Evolutionary conservation across 2,329 filamentous ascomycete genomes (phyloP).

Genomic region (Aureobasidium sp.): DNA sequence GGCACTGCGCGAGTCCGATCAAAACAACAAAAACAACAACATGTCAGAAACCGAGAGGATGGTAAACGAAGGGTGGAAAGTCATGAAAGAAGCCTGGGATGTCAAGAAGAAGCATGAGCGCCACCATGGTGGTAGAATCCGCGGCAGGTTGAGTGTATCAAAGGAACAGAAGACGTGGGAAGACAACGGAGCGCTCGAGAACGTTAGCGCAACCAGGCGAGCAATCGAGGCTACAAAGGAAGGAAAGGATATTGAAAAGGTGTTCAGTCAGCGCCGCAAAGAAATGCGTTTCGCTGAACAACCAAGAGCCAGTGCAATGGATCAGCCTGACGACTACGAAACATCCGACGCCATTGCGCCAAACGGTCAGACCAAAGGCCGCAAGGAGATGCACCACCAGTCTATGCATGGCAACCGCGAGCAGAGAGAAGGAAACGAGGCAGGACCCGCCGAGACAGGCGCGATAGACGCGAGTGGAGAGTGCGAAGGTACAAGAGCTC

Average conservation of each 20-base stretch:
- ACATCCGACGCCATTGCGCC: background rate
- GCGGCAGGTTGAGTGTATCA: constrained; percentile 18
- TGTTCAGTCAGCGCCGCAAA: constrained; percentile 21
- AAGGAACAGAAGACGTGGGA: constrained; percentile 23
- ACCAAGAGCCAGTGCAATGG: constrained; percentile 22
- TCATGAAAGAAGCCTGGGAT: constrained; percentile 28
- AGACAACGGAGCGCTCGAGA: constrained; percentile 26
- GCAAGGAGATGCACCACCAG: background rate
- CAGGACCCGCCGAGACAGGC: background rate
- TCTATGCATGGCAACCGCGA: background rate
- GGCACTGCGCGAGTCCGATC: constrained; percentile 16
- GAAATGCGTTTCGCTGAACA: constrained; percentile 22
- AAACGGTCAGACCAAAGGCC: constrained; percentile 1
- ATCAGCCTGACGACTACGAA: constrained; percentile 15
- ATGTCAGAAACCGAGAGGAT: constrained; percentile 16
- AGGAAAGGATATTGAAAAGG: constrained; percentile 22
- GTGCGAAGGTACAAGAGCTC: background rate
- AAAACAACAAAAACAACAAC: constrained; percentile 14
- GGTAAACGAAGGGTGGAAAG: constrained; percentile 24
- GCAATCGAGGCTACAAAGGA: constrained; percentile 21
- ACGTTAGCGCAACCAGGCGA: constrained; percentile 22
- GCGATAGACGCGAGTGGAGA: constrained; percentile 6
- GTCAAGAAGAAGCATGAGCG: constrained; percentile 18
- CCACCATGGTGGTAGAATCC: constrained; percentile 17
- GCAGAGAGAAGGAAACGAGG: constrained; percentile 2